These are phyloP conservation scores for Leccinum fuscescens DNA, from an alignment of 1,284 basidiomycete genomes.

Conservation along the genomic window DNA sequence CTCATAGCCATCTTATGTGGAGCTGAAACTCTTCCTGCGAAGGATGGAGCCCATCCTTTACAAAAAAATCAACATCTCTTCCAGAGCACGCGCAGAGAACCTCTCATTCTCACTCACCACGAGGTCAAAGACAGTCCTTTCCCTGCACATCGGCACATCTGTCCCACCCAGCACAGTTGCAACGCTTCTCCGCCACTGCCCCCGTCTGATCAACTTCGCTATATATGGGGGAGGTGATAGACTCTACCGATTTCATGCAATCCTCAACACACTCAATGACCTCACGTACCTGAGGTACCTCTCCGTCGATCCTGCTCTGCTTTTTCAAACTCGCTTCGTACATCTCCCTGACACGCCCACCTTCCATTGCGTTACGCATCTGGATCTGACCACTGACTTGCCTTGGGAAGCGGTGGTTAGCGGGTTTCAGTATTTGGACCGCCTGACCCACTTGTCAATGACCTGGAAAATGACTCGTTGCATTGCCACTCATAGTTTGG, in stretches of 20 bases:
- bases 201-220: not conserved
- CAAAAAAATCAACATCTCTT: not conserved
- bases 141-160: not conserved
- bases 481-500: not conserved
- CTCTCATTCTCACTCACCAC: not conserved
- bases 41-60: not conserved
- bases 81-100: not conserved
- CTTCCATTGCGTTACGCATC: not conserved
- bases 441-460: conserved; percentile 3
- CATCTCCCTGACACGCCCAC: not conserved
- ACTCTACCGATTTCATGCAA: not conserved
- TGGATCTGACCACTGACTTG: conserved; percentile 1
- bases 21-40: not conserved
- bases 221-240: not conserved
- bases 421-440: not conserved
- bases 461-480: not conserved
- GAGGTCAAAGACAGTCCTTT: not conserved
- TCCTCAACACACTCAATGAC: not conserved
- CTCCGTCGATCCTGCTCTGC: not conserved
- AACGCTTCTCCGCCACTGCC: not conserved
- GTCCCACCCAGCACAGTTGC: not conserved
- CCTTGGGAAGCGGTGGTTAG: not conserved
- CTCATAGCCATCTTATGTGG: not conserved
- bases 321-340: not conserved
- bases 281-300: not conserved